Percentiles rank a stretch among this genome's conserved stretches.
phyloP scores from a whole-genome alignment of 306 rosid genomes.

The Hylodesmum podocarpum region DNA sequence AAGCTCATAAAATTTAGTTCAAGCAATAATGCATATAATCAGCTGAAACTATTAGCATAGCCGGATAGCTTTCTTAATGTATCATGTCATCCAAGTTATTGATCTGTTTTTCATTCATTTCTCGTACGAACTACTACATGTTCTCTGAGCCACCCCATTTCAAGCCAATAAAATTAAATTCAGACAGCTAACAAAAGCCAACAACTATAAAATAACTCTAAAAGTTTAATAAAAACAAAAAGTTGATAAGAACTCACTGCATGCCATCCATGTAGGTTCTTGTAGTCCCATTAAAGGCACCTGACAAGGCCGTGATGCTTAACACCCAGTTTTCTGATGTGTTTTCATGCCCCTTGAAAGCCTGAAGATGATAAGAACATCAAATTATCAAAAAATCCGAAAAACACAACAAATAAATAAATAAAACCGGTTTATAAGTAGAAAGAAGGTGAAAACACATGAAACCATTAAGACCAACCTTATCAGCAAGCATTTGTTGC shows the following conservation, averaged over 20 bases:
- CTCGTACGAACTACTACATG: neutral
- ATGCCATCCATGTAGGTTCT: slow-evolving; percentile 93
- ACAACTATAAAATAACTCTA: neutral
- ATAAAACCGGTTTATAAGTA: neutral
- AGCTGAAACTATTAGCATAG: neutral
- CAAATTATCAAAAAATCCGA: slow-evolving; percentile 3
- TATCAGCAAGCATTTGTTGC: slow-evolving; percentile 98
- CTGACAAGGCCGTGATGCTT: slow-evolving; percentile 83
- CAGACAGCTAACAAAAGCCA: neutral
- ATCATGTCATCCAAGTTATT: neutral
- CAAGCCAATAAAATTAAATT: neutral
- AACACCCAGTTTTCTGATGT: slow-evolving; percentile 84
- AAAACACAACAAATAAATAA: neutral
- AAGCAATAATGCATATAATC: slow-evolving; percentile 10
- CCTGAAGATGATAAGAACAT: slow-evolving; percentile 50
- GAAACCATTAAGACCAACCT: slow-evolving; percentile 48
- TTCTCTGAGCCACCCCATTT: neutral
- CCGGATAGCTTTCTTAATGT: neutral
- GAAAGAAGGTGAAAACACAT: neutral
- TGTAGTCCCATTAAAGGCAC: slow-evolving; percentile 98
- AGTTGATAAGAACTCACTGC: slow-evolving; percentile 68
- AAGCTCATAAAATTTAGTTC: neutral
- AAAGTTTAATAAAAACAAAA: neutral
- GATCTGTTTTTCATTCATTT: neutral
- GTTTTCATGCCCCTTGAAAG: slow-evolving; percentile 73